A percentile compares a stretch with the other conserved stretches of the same genome.
Conservation (phyloP, 768 basidiomycete genomes). For the Tylopilus intermedius region DNA sequence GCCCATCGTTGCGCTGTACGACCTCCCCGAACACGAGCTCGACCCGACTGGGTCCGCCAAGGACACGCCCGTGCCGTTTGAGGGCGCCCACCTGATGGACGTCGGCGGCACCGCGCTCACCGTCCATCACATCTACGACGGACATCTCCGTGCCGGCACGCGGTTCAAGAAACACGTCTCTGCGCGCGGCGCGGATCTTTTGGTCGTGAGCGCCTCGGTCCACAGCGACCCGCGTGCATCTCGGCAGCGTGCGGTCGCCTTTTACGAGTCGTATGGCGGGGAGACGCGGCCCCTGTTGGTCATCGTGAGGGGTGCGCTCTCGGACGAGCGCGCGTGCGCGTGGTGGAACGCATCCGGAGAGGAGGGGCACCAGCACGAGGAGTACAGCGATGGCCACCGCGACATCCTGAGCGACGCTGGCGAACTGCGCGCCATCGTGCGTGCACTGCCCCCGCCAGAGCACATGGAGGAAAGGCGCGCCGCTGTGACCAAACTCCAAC, state of each 20-base stretch:
- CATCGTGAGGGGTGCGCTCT: constrained; percentile 19
- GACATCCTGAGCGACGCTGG: neutral
- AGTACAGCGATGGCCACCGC: neutral
- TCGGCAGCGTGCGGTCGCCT: constrained; percentile 14
- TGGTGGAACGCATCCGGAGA: constrained; percentile 20
- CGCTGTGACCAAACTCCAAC: constrained; percentile 11
- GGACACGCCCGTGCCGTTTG: constrained; percentile 12
- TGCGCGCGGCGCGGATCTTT: constrained; percentile 23
- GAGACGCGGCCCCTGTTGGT: constrained; percentile 25
- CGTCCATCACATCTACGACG: constrained; percentile 20
- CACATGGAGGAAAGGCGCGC: neutral
- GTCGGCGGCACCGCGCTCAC: constrained; percentile 13
- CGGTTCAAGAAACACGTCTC: constrained; percentile 24
- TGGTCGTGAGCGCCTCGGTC: constrained; percentile 21
- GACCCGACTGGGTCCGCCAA: constrained; percentile 9
- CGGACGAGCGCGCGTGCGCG: constrained; percentile 15
- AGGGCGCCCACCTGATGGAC: constrained; percentile 20
- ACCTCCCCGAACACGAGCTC: constrained; percentile 9
- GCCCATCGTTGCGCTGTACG: constrained; percentile 23
- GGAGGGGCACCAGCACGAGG: constrained; percentile 3
- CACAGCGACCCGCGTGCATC: neutral
- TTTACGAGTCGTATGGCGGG: constrained; percentile 22
- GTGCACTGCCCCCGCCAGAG: constrained; percentile 16
- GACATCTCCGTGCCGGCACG: constrained; percentile 17
- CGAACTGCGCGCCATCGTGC: constrained; percentile 19